Percentiles rank a stretch among this genome's conserved stretches.
Conservation (phyloP, 345 rosid species). For the Schrenkiella parvula region DNA sequence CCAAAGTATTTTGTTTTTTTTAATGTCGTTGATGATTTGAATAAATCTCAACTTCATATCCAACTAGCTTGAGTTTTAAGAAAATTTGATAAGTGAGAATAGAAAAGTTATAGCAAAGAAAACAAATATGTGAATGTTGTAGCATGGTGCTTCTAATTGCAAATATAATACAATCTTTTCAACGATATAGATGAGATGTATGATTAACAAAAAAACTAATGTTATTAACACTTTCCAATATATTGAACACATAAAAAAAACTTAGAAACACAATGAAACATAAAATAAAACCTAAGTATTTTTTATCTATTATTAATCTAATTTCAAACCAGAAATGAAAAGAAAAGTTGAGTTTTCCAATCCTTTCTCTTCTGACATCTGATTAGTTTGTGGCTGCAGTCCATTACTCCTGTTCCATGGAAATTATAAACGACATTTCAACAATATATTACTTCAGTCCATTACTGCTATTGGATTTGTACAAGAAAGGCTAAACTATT, state of each 20-base stretch:
- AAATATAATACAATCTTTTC: too few species aligned
- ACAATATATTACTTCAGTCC: too few species aligned
- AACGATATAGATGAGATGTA: neutral
- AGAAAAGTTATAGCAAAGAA: too few species aligned
- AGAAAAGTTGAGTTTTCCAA: neutral
- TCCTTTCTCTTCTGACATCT: neutral
- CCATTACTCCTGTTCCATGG: neutral
- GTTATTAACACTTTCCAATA: neutral
- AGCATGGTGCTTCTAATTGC: too few species aligned
- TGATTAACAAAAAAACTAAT: neutral
- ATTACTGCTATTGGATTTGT: neutral
- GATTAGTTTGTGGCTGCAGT: neutral
- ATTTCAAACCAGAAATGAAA: neutral
- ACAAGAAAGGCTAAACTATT: neutral
- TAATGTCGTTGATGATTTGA: neutral
- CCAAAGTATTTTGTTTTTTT: neutral
- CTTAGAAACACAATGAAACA: neutral
- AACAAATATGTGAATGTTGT: neutral
- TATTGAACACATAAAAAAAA: neutral
- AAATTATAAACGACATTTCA: neutral
- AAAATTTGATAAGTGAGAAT: neutral
- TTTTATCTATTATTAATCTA: neutral
- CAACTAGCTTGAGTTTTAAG: neutral
- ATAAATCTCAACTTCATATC: neutral
- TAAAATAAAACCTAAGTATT: neutral